phyloP scores from a whole-genome alignment of 352 stramenopile species.

The Phytophthora colocasiae region DNA sequence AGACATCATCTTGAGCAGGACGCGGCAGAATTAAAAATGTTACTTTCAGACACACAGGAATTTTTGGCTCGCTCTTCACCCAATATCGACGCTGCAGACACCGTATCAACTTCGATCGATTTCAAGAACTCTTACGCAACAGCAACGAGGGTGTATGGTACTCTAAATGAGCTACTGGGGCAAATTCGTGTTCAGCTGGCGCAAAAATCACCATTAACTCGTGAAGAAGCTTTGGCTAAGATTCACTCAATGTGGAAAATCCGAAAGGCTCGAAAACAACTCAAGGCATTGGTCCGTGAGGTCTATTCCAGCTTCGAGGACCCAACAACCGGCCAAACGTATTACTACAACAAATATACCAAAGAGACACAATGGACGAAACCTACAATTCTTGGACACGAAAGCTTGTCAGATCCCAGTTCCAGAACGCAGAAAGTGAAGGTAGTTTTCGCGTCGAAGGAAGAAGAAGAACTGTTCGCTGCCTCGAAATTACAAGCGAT shows the following conservation, averaged over 20 bases:
- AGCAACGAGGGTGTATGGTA: constrained; percentile 47
- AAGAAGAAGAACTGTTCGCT: constrained; percentile 41
- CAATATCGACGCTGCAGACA: too few species aligned
- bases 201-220: constrained; percentile 51
- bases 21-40: constrained; percentile 56
- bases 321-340: constrained; percentile 62
- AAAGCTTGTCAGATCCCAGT: constrained; percentile 17
- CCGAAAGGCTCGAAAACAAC: constrained; percentile 70
- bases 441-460: constrained; percentile 24
- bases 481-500: constrained; percentile 63
- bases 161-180: constrained; percentile 48
- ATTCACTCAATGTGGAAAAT: constrained; percentile 85
- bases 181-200: constrained; percentile 59
- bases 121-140: constrained; percentile 52
- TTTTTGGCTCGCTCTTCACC: constrained; percentile 36
- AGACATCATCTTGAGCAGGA: constrained; percentile 80
- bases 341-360: constrained; percentile 85
- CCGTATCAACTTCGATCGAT: constrained; percentile 33
- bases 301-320: constrained; percentile 73
- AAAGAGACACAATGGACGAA: constrained; percentile 77
- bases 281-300: constrained; percentile 61
- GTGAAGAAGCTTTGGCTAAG: constrained; percentile 61
- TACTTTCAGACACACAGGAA: constrained; percentile 59
- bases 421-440: constrained; percentile 13
- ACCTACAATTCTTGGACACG: constrained; percentile 47